phyloP scores from a whole-genome alignment of 139 green algal species.

The Medakamo hakoo region DNA sequence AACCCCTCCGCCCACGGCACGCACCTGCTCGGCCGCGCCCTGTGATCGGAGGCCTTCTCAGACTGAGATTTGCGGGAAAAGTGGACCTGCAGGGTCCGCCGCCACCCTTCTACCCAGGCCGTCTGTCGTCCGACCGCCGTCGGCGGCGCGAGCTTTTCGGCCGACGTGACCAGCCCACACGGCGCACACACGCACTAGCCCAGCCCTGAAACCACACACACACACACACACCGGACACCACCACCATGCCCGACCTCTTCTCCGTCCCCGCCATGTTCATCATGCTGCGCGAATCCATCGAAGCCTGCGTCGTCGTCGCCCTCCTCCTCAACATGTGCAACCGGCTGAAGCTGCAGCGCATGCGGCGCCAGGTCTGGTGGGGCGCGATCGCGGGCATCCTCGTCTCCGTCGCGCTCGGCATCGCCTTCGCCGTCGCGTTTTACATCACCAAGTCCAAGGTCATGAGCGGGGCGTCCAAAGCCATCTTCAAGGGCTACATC shows the following conservation, averaged over 20 bases:
- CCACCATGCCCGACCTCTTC: constrained; percentile 10
- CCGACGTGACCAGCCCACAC: background rate
- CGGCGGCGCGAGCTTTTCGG: no score
- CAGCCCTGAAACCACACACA: background rate
- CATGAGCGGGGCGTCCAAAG: constrained; percentile 12
- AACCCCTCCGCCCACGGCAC: no score
- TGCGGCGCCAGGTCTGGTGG: constrained; percentile 27
- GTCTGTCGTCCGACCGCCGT: no score
- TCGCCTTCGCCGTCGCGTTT: constrained; percentile 28
- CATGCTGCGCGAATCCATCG: constrained; percentile 28
- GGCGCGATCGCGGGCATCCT: constrained; percentile 19
- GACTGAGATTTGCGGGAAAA: no score
- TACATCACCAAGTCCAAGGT: constrained; percentile 23
- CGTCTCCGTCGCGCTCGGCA: constrained; percentile 2
- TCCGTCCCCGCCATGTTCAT: constrained; percentile 28
- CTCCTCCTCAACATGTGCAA: constrained; percentile 31
- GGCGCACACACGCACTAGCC: background rate
- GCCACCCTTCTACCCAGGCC: no score
- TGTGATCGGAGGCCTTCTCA: no score
- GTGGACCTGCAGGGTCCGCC: no score
- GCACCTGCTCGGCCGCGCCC: no score
- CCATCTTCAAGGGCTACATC: constrained; percentile 27
- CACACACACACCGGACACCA: no score
- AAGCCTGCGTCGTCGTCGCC: constrained; percentile 27
- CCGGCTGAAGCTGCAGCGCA: constrained; percentile 16